phyloP scores from a whole-genome alignment of 192 early-diverging fungal genomes.

The Gonapodya sp. region DNA sequence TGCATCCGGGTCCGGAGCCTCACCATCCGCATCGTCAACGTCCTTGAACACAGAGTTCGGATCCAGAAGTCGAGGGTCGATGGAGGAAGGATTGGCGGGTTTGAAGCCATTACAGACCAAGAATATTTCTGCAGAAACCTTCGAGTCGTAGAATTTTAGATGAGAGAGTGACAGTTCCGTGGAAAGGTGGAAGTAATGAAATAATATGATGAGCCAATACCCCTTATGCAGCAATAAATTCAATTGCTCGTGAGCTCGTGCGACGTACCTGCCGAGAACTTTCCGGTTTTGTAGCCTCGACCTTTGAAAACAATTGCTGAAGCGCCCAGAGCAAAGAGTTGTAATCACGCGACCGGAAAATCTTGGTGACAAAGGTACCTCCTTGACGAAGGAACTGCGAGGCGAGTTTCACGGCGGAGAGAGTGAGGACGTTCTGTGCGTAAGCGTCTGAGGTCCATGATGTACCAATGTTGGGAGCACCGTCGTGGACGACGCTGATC shows the following conservation, averaged over 20 bases:
- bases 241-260: neutral
- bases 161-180: too few species aligned
- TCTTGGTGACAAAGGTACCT: conserved; percentile 95
- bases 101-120: conserved; percentile 86
- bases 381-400: conserved; percentile 84
- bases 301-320: conserved; percentile 88
- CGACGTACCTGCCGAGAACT: conserved; percentile 57
- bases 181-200: neutral
- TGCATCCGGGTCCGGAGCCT: conserved; percentile 36
- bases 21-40: conserved; percentile 50
- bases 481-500: conserved; percentile 83
- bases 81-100: conserved; percentile 75
- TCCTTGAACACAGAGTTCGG: conserved; percentile 92
- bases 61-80: conserved; percentile 89
- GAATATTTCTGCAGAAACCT: conserved; percentile 99
- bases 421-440: conserved; percentile 84
- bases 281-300: conserved; percentile 97
- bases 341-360: conserved; percentile 99
- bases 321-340: conserved; percentile 98
- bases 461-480: conserved; percentile 95
- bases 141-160: too few species aligned
- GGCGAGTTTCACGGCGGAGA: conserved; percentile 87
- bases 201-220: too few species aligned
- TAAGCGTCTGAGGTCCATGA: conserved; percentile 97
- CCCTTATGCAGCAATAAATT: too few species aligned